These are phyloP conservation scores for Straminergon stramineum DNA, from an alignment of 225 moss, liverwort and hornwort species.

Conservation along the genomic window DNA sequence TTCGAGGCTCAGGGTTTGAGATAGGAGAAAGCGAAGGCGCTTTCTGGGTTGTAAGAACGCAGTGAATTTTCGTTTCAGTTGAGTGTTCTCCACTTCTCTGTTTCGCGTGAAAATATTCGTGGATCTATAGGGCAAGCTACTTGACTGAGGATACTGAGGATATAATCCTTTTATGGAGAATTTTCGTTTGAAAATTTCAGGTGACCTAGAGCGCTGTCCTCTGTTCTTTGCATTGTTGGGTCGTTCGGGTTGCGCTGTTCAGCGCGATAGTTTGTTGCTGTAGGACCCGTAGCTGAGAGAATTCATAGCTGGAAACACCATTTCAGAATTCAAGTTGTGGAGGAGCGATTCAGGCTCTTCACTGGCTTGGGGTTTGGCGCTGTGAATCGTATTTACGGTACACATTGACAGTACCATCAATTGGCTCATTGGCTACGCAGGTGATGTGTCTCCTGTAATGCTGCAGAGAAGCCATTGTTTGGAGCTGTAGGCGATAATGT, in stretches of 20 bases:
- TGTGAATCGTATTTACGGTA: background rate
- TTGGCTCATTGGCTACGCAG: background rate
- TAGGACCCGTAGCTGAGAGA: background rate
- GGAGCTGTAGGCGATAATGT: slow-evolving; percentile 14
- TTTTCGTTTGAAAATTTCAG: background rate
- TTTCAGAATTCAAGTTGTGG: background rate
- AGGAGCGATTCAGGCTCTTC: background rate
- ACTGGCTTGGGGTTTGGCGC: background rate
- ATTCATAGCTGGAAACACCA: background rate
- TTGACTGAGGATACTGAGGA: no score
- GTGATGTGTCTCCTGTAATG: background rate
- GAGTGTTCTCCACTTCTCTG: background rate
- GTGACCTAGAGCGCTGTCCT: background rate
- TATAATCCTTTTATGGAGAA: background rate
- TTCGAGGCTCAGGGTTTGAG: background rate
- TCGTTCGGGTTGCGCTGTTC: background rate
- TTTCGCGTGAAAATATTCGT: background rate
- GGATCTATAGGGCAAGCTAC: background rate
- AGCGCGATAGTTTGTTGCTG: background rate
- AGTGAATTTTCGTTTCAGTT: background rate
- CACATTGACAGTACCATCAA: background rate
- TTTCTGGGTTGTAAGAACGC: background rate
- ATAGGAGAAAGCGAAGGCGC: background rate
- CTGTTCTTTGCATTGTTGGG: background rate
- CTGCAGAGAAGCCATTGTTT: background rate